Evolutionary conservation across 2,329 filamentous ascomycete species (phyloP), one percentile per base, ranked within the genome.

Genomic region (Capronia americana): DNA sequence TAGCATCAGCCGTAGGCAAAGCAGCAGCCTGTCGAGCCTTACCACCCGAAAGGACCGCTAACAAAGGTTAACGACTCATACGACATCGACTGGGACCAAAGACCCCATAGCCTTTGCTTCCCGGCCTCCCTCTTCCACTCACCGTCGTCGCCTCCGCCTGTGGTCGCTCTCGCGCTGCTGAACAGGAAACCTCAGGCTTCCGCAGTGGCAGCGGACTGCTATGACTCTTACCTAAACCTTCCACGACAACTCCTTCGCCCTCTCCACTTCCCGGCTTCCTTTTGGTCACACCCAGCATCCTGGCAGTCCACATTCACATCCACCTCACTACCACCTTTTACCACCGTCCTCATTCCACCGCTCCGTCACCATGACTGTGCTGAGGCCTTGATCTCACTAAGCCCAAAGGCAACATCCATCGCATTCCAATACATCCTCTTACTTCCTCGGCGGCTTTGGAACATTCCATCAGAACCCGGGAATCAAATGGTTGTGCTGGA

Each of bases 151-250:
- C 60, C 64, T 66, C 60, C 60, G 60, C 60, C 64, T 63, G 48
- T 50, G 38, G 30, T 26, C 46, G 44, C 57, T 38, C 38, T 30
- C 6, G 8, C 20, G 26, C 46, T 44, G 56, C 38, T 44, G 38
- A n/a, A 48, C 38, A 32, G 20, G 7, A 41, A 53, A 61, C 41
- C 41, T 61, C 58, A 34, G 48, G 44, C 32, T 46, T 59, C 41
- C 57, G 41, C 57, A 30, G 46, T 23, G 30, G 20, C 11, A 53
- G 38, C 38, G 38, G 38, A n/a, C 14, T 51, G 32, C 53, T 28
- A 67, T 69, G 68, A 69, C 68, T 69, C 68, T 69, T 69, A 65
- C 59, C 63, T 69, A 64, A 69, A 58, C 59, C 55, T 63, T 64
- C 57, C 57, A 28, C n/a, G 34, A 28, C 51, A 23, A 53, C 58